Base-by-base conservation (phyloP, 176 grass and related monocot species). In the Zoysia pacifica region DNA sequence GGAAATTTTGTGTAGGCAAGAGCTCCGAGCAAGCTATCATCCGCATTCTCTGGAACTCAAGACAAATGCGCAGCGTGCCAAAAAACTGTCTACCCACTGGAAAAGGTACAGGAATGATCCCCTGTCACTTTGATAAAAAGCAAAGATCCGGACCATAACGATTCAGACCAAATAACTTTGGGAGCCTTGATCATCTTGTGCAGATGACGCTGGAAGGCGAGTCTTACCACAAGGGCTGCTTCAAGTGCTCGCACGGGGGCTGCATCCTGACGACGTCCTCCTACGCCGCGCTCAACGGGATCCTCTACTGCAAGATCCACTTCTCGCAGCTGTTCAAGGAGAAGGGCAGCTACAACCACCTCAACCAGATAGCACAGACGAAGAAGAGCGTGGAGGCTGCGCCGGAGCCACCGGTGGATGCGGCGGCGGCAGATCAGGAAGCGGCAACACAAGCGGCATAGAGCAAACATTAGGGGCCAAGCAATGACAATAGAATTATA, bases 251-350 rank as follows among this genome's bases (percentile, higher is more conserved):
- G 12, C 82, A 94, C 40, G 94, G 94, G 6, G 94, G 94, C 38
- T 94, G 94, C 84, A 91, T 84, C 65, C 79, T 97, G 40, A 97
- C 94, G 3, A 91, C 91, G 1, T 94, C 94, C 15, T 92, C 89
- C 38, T 97, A 90, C 48, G 91, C 94, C 4, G 89, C 91, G 1
- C 89, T 97, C 12, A 86, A 94, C 56, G 94, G 94, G 3, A 90
- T 93, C 38, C 89, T 97, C 20, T 97, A 97, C 85, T 97, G 94
- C 85, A 94, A 94, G 82, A 93, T 93, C 83, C 91, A 97, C 18
- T 97, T 97, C 76, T 90, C 94, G 39, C 87, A 94, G 80, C 82
- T 97, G 80, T 97, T 97, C 83, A 97, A 92, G 89, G 94, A 97
- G 89, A 97, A 92, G 80, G 94, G 94, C 4, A 94, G 86, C 87